A percentile compares a stretch with the other conserved stretches of the same genome.
These are phyloP conservation scores for Penicillium flavigenum DNA, from an alignment of 495 filamentous ascomycete genomes.

Conservation along the genomic window DNA sequence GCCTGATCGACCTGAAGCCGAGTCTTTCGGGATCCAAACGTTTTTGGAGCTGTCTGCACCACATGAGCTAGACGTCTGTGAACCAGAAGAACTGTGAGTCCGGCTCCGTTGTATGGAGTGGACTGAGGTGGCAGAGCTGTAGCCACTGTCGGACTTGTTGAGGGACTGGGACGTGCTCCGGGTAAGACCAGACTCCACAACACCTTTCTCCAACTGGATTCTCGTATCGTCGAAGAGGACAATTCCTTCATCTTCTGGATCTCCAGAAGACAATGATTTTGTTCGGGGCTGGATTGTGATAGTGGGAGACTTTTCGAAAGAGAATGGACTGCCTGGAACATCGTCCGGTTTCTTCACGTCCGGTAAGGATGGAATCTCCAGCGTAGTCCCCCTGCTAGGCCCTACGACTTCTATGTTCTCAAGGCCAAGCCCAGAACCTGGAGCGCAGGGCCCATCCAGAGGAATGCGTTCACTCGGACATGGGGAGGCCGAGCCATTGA, in stretches of 20 bases:
- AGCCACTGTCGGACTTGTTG: slow-evolving; percentile 44
- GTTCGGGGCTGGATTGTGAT: slow-evolving; percentile 9
- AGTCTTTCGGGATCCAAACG: slow-evolving; percentile 1
- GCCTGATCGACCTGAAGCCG: not conserved
- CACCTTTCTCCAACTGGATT: slow-evolving; percentile 16
- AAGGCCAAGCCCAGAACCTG: slow-evolving; percentile 18
- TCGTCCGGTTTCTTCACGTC: slow-evolving; percentile 28
- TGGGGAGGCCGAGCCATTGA: slow-evolving; percentile 48
- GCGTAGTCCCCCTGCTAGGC: slow-evolving; percentile 8
- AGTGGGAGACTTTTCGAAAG: slow-evolving; percentile 39
- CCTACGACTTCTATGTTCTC: slow-evolving; percentile 15
- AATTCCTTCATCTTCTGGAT: slow-evolving; percentile 36
- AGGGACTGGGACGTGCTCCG: slow-evolving; percentile 29
- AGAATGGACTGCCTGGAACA: slow-evolving; percentile 38
- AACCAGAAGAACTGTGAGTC: slow-evolving; percentile 31
- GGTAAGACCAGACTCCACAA: slow-evolving; percentile 7
- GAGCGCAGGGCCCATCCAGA: slow-evolving; percentile 15
- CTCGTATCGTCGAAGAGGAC: slow-evolving; percentile 24
- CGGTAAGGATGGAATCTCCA: slow-evolving; percentile 24
- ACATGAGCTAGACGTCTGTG: slow-evolving; percentile 27
- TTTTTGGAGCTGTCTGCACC: slow-evolving; percentile 16
- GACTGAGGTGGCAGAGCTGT: slow-evolving; percentile 42
- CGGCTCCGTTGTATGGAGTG: slow-evolving; percentile 31
- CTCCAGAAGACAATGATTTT: slow-evolving; percentile 15
- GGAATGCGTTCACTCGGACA: slow-evolving; percentile 40